Evolutionary conservation across 768 basidiomycete species (phyloP), one percentile per base, ranked within the genome.

Genomic region (Leccinum subtestaceum): DNA sequence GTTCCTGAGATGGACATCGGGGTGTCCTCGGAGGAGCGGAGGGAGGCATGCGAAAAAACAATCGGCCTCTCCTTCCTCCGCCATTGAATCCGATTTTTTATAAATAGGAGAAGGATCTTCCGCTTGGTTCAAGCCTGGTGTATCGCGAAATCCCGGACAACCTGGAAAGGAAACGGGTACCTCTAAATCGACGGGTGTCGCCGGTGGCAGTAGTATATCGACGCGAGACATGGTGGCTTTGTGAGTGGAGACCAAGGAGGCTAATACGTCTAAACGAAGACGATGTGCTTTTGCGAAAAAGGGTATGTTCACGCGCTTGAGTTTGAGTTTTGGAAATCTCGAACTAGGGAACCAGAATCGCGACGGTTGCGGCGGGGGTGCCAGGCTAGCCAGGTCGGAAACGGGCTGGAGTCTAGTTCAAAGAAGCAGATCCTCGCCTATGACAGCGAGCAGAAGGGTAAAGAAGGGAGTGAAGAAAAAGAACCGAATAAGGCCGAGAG

Each of bases 321-420:
- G 48, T 31, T 67, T 69, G 52, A 71, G 45, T 60, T 60, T 70
- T 50, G 70, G 57, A 67, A 74, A 76, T 76, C 77, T 80, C 73
- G 76, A 74, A 78, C 81, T 85, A 86, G 85, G 84, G 83, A 84
- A 76, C 84, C 84, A 81, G 76, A 78, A 81, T 88, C 88, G 86
- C 89, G 86, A 80, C 85, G 86, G 86, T 83, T 68, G 67, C 13
- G 43, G 19, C 19, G 73, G 77, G 76, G 81, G 81, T 76, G 81
- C 84, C 82, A 82, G 81, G 77, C 80, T 81, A 80, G 67, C 75
- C 74, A 76, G 83, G 78, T 79, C 84, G 85, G 83, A 80, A 79
- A 76, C 58, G 58, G 5, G 40, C 45, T 57, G 53, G 57, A 65
- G 75, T 71, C 70, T 77, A 75, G 72, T 76, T 84, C 84, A 88